These are phyloP conservation scores for Pseudogymnoascus sp. DNA, from an alignment of 2,329 filamentous ascomycete genomes.

Conservation along the genomic window DNA sequence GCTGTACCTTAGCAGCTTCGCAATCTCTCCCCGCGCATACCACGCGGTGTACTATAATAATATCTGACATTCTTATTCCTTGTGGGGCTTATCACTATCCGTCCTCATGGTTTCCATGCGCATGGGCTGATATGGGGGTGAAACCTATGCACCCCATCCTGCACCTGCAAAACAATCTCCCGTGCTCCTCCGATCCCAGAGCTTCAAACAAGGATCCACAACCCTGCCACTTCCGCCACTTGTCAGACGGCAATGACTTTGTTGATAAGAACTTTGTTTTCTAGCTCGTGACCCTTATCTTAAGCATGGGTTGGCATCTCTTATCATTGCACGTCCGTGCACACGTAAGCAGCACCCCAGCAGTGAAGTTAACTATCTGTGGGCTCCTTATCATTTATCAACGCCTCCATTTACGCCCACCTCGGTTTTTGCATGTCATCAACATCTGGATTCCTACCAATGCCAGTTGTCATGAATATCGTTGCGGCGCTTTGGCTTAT, in stretches of 20 bases:
- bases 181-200: neutral
- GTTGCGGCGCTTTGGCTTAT: neutral
- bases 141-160: conserved; percentile 6
- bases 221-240: neutral
- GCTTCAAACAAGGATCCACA: neutral
- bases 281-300: conserved; percentile 4
- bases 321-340: neutral
- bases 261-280: conserved; percentile 1
- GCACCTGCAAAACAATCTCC: neutral
- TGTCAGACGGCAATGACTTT: neutral
- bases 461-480: neutral
- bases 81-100: neutral
- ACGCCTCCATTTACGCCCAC: neutral
- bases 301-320: neutral
- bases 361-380: neutral
- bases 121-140: neutral
- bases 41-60: conserved; percentile 7
- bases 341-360: neutral
- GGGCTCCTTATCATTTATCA: conserved; percentile 6
- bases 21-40: neutral
- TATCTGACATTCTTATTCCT: neutral
- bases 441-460: neutral
- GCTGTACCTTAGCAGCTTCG: neutral
- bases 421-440: neutral
- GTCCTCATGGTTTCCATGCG: conserved; percentile 1